Evolutionary conservation across 805 yeast species (phyloP).

Genomic region (Saccharomyces mikatae): DNA sequence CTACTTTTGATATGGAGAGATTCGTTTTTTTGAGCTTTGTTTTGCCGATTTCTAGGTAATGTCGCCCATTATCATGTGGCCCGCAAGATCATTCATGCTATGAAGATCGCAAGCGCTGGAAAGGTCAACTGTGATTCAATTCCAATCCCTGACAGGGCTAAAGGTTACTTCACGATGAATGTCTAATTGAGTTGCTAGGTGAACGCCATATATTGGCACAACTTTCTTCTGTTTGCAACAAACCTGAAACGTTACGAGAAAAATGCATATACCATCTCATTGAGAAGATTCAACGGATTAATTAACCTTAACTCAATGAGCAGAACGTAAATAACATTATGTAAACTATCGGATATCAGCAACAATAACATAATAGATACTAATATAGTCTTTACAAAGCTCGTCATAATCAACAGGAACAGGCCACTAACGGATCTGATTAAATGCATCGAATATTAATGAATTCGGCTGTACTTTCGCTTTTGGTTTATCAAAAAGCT

Average conservation of each 20-base stretch:
- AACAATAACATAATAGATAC: not conserved
- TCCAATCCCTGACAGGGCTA: not conserved
- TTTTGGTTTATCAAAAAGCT: conserved; percentile 74
- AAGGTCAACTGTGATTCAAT: not conserved
- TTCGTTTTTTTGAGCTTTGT: not conserved
- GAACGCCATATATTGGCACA: too few species aligned
- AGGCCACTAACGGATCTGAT: conserved; percentile 52
- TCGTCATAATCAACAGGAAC: too few species aligned
- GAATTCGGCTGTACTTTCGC: conserved; percentile 51
- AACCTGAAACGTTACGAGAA: too few species aligned
- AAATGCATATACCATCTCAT: not conserved
- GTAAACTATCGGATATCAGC: not conserved
- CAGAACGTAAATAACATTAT: not conserved
- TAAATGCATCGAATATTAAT: conserved; percentile 63
- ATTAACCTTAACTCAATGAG: too few species aligned
- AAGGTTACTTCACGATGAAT: not conserved
- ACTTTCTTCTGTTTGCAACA: too few species aligned
- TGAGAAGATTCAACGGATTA: too few species aligned
- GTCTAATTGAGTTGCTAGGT: too few species aligned
- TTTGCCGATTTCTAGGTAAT: not conserved
- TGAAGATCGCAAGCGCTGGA: not conserved
- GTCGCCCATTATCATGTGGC: not conserved
- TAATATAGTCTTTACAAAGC: not conserved
- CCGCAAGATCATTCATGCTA: not conserved
- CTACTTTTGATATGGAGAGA: not conserved